A percentile compares a stretch with the other conserved stretches of the same genome.
These are phyloP conservation scores for Capniomyces stellatus DNA, from an alignment of 371 early-diverging fungal genomes.

Conservation along the genomic window DNA sequence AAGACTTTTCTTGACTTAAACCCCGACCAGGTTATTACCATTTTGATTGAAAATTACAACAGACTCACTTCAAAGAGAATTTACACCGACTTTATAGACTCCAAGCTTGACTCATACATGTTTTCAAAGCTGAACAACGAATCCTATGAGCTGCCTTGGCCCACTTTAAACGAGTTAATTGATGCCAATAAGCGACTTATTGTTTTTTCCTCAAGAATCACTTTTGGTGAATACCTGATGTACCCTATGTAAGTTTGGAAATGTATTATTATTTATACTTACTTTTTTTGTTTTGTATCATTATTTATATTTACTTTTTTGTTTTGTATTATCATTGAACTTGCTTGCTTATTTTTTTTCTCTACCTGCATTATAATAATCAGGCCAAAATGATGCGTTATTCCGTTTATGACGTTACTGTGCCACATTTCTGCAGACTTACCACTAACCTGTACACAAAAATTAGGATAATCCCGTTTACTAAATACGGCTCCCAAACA, in stretches of 20 bases:
- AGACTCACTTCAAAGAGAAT: constrained; percentile 30
- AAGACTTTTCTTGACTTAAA: constrained; percentile 37
- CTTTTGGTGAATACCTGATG: constrained; percentile 29
- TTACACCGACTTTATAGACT: constrained; percentile 28
- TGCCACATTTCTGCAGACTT: not conserved
- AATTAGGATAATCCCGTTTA: constrained; percentile 34
- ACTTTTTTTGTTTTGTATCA: too few species aligned
- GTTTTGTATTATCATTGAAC: too few species aligned
- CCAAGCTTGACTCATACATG: constrained; percentile 33
- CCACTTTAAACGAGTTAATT: constrained; percentile 44
- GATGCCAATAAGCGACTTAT: constrained; percentile 40
- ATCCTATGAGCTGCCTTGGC: constrained; percentile 31
- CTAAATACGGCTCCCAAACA: constrained; percentile 18
- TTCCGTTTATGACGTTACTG: not conserved
- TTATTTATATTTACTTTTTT: too few species aligned
- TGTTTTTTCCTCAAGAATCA: constrained; percentile 36
- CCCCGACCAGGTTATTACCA: constrained; percentile 45
- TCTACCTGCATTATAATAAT: too few species aligned
- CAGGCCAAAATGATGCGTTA: too few species aligned
- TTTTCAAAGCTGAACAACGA: constrained; percentile 7
- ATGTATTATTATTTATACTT: too few species aligned
- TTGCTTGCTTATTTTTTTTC: too few species aligned
- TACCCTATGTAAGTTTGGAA: constrained; percentile 30
- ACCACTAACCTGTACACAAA: constrained; percentile 7
- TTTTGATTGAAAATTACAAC: constrained; percentile 47